phyloP scores from a whole-genome alignment of 2,329 filamentous ascomycete species.

The Mycogone perniciosa region DNA sequence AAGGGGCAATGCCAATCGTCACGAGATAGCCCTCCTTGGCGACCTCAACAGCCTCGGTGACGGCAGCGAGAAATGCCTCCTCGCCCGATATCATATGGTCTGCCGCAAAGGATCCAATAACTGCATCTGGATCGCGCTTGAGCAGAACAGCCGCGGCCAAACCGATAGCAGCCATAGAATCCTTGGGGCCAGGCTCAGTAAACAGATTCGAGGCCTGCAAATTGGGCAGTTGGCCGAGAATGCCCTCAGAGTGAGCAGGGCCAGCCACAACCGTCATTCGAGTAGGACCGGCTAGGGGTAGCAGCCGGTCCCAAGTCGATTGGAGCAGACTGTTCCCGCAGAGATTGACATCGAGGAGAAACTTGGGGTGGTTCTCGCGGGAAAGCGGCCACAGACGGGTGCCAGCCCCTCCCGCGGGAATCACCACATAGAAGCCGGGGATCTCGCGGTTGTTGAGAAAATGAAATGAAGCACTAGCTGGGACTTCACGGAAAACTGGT shows the following conservation, averaged over 20 bases:
- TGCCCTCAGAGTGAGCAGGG: conserved; percentile 20
- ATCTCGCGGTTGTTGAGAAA: conserved; percentile 18
- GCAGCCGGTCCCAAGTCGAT: conserved; percentile 21
- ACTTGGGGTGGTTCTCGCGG: conserved; percentile 23
- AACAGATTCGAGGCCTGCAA: conserved; percentile 19
- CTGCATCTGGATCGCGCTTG: conserved; percentile 19
- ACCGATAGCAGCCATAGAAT: conserved; percentile 23
- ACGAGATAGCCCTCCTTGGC: conserved; percentile 22
- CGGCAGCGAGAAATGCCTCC: conserved; percentile 21
- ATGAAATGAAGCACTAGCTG: conserved; percentile 3
- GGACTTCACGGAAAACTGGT: conserved; percentile 1
- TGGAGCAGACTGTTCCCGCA: conserved; percentile 22
- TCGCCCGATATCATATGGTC: conserved; percentile 24
- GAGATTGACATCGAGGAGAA: conserved; percentile 21
- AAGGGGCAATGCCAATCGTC: conserved; percentile 23
- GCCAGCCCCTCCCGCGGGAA: conserved; percentile 22
- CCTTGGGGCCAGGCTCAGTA: conserved; percentile 22
- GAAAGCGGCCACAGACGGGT: conserved; percentile 23
- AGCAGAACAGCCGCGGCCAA: conserved; percentile 21
- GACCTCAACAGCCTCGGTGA: conserved; percentile 21
- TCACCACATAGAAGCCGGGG: conserved; percentile 23
- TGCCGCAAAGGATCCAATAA: conserved; percentile 22
- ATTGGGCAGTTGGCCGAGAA: conserved; percentile 19
- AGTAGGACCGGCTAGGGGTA: conserved; percentile 20
- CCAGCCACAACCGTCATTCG: conserved; percentile 23